A percentile compares a stretch with the other conserved stretches of the same genome.
These are phyloP conservation scores for Blastobotrys muscicola DNA, from an alignment of 805 yeast genomes.

Conservation along the genomic window DNA sequence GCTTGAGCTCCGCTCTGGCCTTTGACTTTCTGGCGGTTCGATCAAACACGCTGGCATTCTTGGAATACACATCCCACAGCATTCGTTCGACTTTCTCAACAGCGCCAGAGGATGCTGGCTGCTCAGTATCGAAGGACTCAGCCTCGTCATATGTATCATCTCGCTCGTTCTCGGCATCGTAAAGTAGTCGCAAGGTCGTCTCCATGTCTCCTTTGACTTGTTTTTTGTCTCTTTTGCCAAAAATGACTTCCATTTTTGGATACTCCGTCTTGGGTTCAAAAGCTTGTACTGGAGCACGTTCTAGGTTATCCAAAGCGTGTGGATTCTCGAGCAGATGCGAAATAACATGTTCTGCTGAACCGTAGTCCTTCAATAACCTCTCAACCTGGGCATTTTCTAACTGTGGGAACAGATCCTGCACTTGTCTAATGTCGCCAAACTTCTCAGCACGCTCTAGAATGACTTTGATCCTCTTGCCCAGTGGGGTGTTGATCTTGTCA, in stretches of 20 bases:
- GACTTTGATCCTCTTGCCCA: too few relatives aligned
- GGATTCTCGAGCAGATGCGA: conserved; percentile 58
- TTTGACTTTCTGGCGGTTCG: conserved; percentile 42
- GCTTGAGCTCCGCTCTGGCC: conserved; percentile 42
- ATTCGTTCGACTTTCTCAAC: conserved; percentile 42
- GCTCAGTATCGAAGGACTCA: conserved; percentile 22
- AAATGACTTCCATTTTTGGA: conserved; percentile 17
- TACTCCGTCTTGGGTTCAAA: conserved; percentile 8
- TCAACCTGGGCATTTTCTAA: conserved; percentile 39
- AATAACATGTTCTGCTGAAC: conserved; percentile 49
- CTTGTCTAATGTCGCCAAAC: background rate
- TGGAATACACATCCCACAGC: conserved; percentile 47
- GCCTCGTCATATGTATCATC: conserved; percentile 46
- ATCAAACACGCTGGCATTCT: conserved; percentile 41
- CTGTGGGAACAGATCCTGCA: conserved; percentile 59
- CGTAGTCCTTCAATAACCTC: conserved; percentile 38
- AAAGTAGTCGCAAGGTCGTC: conserved; percentile 37
- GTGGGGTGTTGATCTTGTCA: conserved; percentile 31
- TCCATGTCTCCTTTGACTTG: conserved; percentile 12
- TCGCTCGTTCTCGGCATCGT: conserved; percentile 72
- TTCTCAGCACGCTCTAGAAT: too few relatives aligned
- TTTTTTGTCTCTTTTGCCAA: conserved; percentile 14
- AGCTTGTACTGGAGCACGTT: conserved; percentile 18
- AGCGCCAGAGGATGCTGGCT: conserved; percentile 21
- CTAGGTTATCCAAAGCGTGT: conserved; percentile 28